A percentile compares a stretch with the other conserved stretches of the same genome.
Conservation (phyloP, 768 basidiomycete species). For the Russula earlei region DNA sequence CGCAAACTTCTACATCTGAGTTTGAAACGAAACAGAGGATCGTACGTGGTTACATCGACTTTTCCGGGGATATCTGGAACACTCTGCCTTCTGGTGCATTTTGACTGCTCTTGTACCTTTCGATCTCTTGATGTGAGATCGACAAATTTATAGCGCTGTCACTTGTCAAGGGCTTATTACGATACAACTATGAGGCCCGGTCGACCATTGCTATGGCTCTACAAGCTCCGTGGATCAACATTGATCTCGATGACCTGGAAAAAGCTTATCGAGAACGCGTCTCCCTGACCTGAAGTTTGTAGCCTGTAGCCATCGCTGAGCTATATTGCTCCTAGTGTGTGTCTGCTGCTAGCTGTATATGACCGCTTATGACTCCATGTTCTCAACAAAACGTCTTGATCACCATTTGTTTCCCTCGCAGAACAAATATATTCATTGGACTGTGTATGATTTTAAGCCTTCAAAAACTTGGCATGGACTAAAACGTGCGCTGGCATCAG, state of each 20-base stretch:
- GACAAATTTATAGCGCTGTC: constrained; percentile 38
- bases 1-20: constrained; percentile 41
- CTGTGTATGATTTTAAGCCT: constrained; percentile 38
- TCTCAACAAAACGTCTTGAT: not conserved
- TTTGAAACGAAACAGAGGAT: constrained; percentile 60
- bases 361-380: constrained; percentile 10
- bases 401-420: not conserved
- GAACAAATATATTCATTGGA: not conserved
- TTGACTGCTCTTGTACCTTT: not conserved
- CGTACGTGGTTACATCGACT: constrained; percentile 37
- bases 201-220: constrained; percentile 57
- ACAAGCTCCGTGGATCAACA: constrained; percentile 54
- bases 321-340: not conserved
- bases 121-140: not conserved
- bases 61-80: constrained; percentile 46
- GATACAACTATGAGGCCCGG: constrained; percentile 46
- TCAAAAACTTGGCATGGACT: constrained; percentile 87
- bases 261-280: constrained; percentile 52
- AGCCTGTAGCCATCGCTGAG: not conserved
- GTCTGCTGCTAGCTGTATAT: constrained; percentile 3
- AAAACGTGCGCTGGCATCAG: constrained; percentile 21
- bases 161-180: constrained; percentile 52
- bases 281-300: constrained; percentile 11
- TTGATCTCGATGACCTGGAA: constrained; percentile 52
- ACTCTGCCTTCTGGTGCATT: constrained; percentile 47